phyloP scores from a whole-genome alignment of 2,329 filamentous ascomycete species.

The Aspergillus ochraceus region DNA sequence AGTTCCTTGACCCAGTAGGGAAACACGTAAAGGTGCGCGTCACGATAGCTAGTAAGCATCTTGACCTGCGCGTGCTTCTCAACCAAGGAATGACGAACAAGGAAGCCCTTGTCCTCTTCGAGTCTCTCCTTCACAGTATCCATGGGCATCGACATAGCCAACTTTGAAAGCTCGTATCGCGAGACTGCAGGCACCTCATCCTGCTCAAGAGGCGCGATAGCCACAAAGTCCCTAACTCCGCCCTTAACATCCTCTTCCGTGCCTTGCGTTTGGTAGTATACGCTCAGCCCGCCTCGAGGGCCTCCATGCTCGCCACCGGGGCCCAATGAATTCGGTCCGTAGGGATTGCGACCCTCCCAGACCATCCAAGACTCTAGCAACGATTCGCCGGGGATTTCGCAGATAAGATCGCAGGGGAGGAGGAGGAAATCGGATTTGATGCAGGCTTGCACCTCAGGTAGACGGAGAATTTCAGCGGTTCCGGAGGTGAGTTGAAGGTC shows the following conservation, averaged over 20 bases:
- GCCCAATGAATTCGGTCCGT: slow-evolving; percentile 47
- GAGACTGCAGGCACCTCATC: slow-evolving; percentile 53
- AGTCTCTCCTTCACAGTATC: slow-evolving; percentile 83
- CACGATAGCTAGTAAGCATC: slow-evolving; percentile 80
- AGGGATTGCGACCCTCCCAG: slow-evolving; percentile 42
- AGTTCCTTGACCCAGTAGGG: slow-evolving; percentile 89
- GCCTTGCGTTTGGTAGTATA: slow-evolving; percentile 87
- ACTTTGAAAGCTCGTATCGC: slow-evolving; percentile 67
- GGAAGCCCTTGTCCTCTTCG: slow-evolving; percentile 66
- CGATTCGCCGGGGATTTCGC: slow-evolving; percentile 79
- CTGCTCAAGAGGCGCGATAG: slow-evolving; percentile 66
- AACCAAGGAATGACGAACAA: slow-evolving; percentile 74
- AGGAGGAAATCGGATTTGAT: slow-evolving; percentile 86
- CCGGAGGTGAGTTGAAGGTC: slow-evolving; percentile 80
- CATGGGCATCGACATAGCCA: slow-evolving; percentile 84
- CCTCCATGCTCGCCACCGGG: slow-evolving; percentile 57
- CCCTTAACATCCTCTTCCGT: slow-evolving; percentile 73
- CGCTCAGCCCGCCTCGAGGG: slow-evolving; percentile 75
- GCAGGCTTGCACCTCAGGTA: slow-evolving; percentile 76
- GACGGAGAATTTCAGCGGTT: slow-evolving; percentile 82
- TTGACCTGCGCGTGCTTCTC: slow-evolving; percentile 72
- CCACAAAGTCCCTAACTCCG: slow-evolving; percentile 91
- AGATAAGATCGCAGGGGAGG: slow-evolving; percentile 89
- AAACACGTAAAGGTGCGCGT: slow-evolving; percentile 93
- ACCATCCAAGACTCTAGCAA: slow-evolving; percentile 92